Conservation (phyloP, 1,139 yeast species). For the Debaryomyces coudertii region DNA sequence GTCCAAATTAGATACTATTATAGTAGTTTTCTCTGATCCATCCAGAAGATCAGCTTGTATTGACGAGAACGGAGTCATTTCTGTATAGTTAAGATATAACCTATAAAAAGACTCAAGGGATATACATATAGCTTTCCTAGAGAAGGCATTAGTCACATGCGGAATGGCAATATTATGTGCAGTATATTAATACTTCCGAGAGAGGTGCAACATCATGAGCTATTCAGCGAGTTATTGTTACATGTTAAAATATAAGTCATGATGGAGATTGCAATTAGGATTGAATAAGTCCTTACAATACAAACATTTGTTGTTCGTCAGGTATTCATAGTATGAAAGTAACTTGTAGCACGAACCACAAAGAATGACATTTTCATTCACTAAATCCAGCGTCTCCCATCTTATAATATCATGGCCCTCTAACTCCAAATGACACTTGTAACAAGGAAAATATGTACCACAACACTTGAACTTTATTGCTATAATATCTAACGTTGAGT, state of each 20-base stretch:
- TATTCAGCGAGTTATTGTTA: background rate
- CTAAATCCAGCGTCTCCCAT: constrained; percentile 23
- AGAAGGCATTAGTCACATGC: background rate
- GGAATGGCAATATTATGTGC: background rate
- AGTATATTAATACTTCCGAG: background rate
- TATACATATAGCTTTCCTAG: background rate
- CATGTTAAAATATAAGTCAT: constrained; percentile 37
- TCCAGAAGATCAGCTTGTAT: constrained; percentile 8
- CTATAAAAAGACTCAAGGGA: background rate
- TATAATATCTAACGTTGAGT: constrained; percentile 38
- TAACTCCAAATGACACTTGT: constrained; percentile 37
- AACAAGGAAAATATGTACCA: constrained; percentile 41
- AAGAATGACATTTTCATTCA: constrained; percentile 28
- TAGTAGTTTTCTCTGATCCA: constrained; percentile 29
- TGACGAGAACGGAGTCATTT: constrained; percentile 6
- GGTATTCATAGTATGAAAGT: constrained; percentile 34
- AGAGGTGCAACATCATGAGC: background rate
- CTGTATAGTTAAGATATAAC: background rate
- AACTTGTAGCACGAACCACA: constrained; percentile 42
- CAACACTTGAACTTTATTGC: constrained; percentile 50
- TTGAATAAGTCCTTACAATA: constrained; percentile 36
- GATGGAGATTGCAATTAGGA: constrained; percentile 43
- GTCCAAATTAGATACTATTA: constrained; percentile 40
- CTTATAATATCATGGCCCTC: constrained; percentile 21
- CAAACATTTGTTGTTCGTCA: constrained; percentile 22